Percentiles rank a stretch among this genome's conserved stretches.
Evolutionary conservation across 345 rosid genomes (phyloP).

Genomic region (Eucalyptus victrix): DNA sequence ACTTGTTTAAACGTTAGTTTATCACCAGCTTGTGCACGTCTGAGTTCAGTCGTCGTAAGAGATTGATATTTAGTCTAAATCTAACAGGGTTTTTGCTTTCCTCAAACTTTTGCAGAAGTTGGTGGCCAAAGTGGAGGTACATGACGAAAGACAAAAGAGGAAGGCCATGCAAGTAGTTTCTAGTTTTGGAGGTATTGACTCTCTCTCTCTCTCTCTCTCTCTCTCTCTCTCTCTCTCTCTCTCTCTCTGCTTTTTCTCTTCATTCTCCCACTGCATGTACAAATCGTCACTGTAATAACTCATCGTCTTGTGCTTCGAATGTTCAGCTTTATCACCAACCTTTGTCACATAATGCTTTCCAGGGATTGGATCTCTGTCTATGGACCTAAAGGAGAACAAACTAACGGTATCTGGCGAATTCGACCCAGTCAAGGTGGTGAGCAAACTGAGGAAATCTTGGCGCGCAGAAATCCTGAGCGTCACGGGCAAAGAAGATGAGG

Average conservation of each 20-base stretch:
- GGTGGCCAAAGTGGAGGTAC: not conserved
- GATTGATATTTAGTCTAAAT: not conserved
- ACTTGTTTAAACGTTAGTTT: not conserved
- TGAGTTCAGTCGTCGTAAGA: not conserved
- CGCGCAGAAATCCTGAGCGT: not conserved
- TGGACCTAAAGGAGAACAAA: not conserved
- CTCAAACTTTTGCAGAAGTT: not conserved
- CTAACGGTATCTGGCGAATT: not conserved
- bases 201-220: not conserved
- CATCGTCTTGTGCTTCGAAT: not conserved
- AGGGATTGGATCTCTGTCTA: not conserved
- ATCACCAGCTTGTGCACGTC: not conserved
- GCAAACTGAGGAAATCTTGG: not conserved
- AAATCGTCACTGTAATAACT: not conserved
- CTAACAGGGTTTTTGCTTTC: not conserved
- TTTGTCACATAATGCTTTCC: not conserved
- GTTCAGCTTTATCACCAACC: not conserved
- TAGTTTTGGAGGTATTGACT: not conserved
- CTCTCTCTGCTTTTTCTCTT: not conserved
- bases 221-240: not conserved
- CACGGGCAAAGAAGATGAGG: not conserved
- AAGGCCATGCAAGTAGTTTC: slow-evolving; percentile 1
- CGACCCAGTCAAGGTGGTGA: not conserved
- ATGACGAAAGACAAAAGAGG: not conserved
- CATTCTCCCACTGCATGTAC: not conserved